Percentiles rank a stretch among this genome's conserved stretches.
Evolutionary conservation across 1,284 basidiomycete genomes (phyloP).

Genomic region (Neotropicomus parvogracilis): DNA sequence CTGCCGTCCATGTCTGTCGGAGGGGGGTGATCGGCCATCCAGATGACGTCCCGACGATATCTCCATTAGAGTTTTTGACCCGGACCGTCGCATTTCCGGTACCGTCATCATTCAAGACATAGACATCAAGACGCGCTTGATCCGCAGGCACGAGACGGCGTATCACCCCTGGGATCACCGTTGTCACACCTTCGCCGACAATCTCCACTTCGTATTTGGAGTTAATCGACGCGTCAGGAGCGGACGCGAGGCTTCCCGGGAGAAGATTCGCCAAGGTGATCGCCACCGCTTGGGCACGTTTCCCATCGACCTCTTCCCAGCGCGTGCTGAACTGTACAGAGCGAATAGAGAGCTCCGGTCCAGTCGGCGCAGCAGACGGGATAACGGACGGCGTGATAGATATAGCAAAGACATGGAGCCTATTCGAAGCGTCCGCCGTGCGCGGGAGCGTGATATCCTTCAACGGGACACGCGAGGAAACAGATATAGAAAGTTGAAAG

Average conservation of each 20-base stretch:
- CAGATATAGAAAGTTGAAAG: constrained; percentile 43
- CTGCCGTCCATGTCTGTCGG: constrained; percentile 39
- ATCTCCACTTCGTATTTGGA: constrained; percentile 37
- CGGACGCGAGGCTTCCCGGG: constrained; percentile 29
- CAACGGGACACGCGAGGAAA: constrained; percentile 39
- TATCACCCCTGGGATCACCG: constrained; percentile 36
- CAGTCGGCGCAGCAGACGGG: constrained; percentile 7
- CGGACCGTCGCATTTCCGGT: constrained; percentile 33
- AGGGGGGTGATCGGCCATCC: constrained; percentile 40
- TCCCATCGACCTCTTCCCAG: constrained; percentile 39
- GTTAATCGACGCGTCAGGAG: constrained; percentile 32
- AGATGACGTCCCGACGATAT: constrained; percentile 31
- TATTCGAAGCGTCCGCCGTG: constrained; percentile 24
- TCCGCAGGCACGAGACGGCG: constrained; percentile 45
- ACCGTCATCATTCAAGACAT: constrained; percentile 34
- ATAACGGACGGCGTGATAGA: constrained; percentile 37
- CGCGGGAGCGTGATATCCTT: constrained; percentile 40
- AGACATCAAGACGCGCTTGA: constrained; percentile 43
- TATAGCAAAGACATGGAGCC: constrained; percentile 47
- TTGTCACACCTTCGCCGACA: constrained; percentile 36
- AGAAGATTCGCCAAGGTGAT: constrained; percentile 47
- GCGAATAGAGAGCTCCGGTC: constrained; percentile 37
- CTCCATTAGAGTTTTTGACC: constrained; percentile 35
- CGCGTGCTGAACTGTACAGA: constrained; percentile 40
- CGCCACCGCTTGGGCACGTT: constrained; percentile 42